Evolutionary conservation across 768 basidiomycete genomes (phyloP).

Genomic region (Trametes cubensis): DNA sequence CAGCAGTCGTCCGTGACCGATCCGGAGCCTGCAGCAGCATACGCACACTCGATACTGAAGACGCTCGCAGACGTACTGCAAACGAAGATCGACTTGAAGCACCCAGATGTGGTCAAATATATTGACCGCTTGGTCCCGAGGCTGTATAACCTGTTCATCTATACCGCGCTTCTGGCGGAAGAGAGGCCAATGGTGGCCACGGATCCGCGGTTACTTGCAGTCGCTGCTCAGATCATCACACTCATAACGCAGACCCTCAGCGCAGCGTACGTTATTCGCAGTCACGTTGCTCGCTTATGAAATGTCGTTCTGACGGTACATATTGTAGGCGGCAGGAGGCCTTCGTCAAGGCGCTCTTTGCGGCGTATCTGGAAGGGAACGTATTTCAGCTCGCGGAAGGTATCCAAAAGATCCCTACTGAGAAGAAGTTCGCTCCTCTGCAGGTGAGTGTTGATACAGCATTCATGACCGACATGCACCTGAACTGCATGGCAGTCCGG

Average conservation of each 20-base stretch:
- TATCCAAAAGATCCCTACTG: conserved; percentile 49
- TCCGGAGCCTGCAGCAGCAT: conserved; percentile 71
- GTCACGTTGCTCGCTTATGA: background rate
- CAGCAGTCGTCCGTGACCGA: conserved; percentile 36
- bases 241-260: conserved; percentile 66
- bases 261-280: conserved; percentile 56
- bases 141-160: conserved; percentile 67
- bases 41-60: conserved; percentile 80
- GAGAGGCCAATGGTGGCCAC: conserved; percentile 34
- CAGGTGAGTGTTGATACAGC: conserved; percentile 40
- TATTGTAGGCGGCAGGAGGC: conserved; percentile 62
- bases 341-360: conserved; percentile 53
- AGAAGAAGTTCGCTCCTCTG: conserved; percentile 50
- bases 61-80: conserved; percentile 66
- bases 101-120: conserved; percentile 80
- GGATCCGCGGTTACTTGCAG: conserved; percentile 59
- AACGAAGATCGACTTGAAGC: conserved; percentile 45
- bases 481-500: conserved; percentile 44
- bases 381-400: conserved; percentile 57
- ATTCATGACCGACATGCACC: background rate
- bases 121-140: conserved; percentile 73
- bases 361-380: conserved; percentile 59
- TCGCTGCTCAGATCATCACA: conserved; percentile 67
- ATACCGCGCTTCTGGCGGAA: conserved; percentile 37
- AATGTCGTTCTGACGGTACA: no score